Conservation (phyloP, 768 basidiomycete species). For the Suillus subalutaceus region DNA sequence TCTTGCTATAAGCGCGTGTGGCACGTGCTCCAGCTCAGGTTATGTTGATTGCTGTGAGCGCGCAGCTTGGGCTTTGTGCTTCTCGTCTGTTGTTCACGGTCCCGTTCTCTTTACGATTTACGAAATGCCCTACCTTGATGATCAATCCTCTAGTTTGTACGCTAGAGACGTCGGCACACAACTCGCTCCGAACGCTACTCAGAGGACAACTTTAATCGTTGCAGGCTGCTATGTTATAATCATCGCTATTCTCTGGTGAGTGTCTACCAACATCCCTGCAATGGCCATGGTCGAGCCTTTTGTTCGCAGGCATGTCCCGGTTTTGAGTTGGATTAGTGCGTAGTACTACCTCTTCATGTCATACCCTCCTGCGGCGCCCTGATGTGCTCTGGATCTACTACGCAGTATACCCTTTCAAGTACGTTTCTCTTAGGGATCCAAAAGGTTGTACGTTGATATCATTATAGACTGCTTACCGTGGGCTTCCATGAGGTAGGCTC, state of each 20-base stretch:
- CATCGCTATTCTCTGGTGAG: constrained; percentile 83
- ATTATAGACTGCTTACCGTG: constrained; percentile 72
- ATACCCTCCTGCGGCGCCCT: constrained; percentile 5
- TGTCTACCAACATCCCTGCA: constrained; percentile 1
- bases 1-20: constrained; percentile 1
- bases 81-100: neutral
- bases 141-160: constrained; percentile 19
- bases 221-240: constrained; percentile 73
- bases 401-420: constrained; percentile 92
- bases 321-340: constrained; percentile 74
- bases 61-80: neutral
- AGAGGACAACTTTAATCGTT: constrained; percentile 76
- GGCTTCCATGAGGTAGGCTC: constrained; percentile 82
- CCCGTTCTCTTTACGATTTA: constrained; percentile 21
- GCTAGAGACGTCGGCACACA: constrained; percentile 29
- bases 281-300: constrained; percentile 10
- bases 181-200: constrained; percentile 72
- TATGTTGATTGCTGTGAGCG: constrained; percentile 3
- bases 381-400: constrained; percentile 14
- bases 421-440: constrained; percentile 33
- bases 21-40: neutral
- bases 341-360: constrained; percentile 17
- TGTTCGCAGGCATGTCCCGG: constrained; percentile 70
- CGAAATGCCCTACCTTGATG: constrained; percentile 34
- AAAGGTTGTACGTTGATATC: neutral